Percentiles rank a stretch among this genome's conserved stretches.
These are phyloP conservation scores for Polytrichum formosum DNA, from an alignment of 225 moss, liverwort and hornwort species.

Conservation along the genomic window DNA sequence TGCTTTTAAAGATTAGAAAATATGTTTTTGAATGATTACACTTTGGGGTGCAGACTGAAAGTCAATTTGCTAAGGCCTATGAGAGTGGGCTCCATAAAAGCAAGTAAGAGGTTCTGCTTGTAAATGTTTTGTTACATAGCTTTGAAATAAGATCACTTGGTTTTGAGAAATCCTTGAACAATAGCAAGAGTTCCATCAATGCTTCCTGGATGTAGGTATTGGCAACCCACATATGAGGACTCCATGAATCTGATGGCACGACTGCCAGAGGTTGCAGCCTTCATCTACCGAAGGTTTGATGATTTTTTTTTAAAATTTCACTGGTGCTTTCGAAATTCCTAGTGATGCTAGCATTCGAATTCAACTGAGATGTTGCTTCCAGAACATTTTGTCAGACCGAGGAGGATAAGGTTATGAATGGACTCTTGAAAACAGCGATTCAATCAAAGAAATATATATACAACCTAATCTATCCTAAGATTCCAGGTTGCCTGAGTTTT, in stretches of 20 bases:
- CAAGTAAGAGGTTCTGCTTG: slow-evolving; percentile 35
- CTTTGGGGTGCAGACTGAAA: slow-evolving; percentile 51
- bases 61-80: slow-evolving; percentile 75
- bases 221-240: slow-evolving; percentile 85
- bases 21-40: not conserved
- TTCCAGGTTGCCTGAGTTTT: too few species aligned
- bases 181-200: not conserved
- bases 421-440: not conserved
- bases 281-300: slow-evolving; percentile 59
- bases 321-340: too few species aligned
- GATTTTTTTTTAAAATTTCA: too few species aligned
- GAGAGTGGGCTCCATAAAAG: slow-evolving; percentile 73
- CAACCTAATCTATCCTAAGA: not conserved
- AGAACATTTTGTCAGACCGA: not conserved
- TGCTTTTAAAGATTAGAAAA: too few species aligned
- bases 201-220: slow-evolving; percentile 45
- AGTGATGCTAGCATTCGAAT: too few species aligned
- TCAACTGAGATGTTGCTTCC: too few species aligned
- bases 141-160: not conserved
- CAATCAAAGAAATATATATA: not conserved
- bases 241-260: slow-evolving; percentile 89
- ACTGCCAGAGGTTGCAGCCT: slow-evolving; percentile 85
- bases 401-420: too few species aligned
- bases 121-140: not conserved
- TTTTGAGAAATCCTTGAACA: not conserved